Base-by-base conservation (phyloP, 176 grass and related monocot species). In the Poa pratensis region DNA sequence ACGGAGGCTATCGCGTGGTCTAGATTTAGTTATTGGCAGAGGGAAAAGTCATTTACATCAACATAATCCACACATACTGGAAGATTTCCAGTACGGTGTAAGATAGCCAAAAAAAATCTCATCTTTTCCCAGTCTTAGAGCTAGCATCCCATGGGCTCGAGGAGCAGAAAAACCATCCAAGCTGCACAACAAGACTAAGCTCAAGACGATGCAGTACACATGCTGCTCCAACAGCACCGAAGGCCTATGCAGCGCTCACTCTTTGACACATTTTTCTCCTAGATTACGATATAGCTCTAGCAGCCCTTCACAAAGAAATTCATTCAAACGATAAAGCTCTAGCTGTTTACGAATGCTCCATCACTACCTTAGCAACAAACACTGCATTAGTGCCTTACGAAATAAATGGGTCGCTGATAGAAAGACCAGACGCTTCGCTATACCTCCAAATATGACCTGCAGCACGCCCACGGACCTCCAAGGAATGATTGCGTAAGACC, bases 171-270 rank as follows among this genome's bases (percentile, higher is more conserved):
- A 83, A 60, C 19, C 37, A 22, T 52, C 68, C 55, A 75, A 76
- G 68, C 85, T 87, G 68, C 75, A 87, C 85, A 81, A 7, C 59
- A 84, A 87, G 80, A 60, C 32, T 70, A 60, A 13, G 84, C 67
- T 87, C 80, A 37, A 79, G 52, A 80, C 59, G 40, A 48, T 59
- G 40, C 78, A 60, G 27, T 22, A 53, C 42, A 61, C 9, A 62
- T 26, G 64, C 72, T 42, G 83, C 83, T 73, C 78, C 72, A 61
- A 14, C 23, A 51, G 24, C 73, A 70, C 23, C 68, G 48, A 28
- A 64, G 61, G 62, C 19, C 64, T 55, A 63, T 67, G 23, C 71
- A 51, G 22, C 4, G 59, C 17, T 58, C 85, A 17, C 50, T 20
- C 63, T 52, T 0, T 0, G 27, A 20, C 73, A 70, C 42, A 54